Conservation (phyloP, 2,329 filamentous ascomycete species). For the Clarireedia sp. region DNA sequence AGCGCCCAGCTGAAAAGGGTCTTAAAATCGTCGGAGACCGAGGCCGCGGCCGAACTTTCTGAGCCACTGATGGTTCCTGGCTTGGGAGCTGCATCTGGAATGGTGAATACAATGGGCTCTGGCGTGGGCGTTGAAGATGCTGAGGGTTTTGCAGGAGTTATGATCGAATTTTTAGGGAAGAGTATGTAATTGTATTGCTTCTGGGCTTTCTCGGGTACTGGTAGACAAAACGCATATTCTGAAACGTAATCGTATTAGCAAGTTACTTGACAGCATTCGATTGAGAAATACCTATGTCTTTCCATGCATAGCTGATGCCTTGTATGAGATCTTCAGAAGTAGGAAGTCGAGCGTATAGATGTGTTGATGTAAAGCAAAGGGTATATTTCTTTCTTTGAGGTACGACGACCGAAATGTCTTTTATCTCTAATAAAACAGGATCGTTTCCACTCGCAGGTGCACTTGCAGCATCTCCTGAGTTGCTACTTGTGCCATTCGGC, state of each 20-base stretch:
- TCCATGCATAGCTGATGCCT: constrained; percentile 51
- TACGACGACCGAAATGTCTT: constrained; percentile 59
- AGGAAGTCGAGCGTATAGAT: constrained; percentile 49
- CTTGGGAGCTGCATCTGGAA: constrained; percentile 52
- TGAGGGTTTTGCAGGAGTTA: constrained; percentile 42
- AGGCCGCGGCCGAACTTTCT: constrained; percentile 40
- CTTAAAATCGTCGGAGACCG: constrained; percentile 51
- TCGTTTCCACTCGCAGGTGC: constrained; percentile 35
- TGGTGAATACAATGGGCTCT: constrained; percentile 60
- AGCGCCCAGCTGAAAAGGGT: constrained; percentile 55
- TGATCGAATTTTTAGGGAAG: constrained; percentile 46
- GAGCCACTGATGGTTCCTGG: constrained; percentile 47
- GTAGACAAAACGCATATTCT: constrained; percentile 58
- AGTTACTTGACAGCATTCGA: background rate
- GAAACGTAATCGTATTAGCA: constrained; percentile 2
- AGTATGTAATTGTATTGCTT: constrained; percentile 59
- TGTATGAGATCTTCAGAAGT: constrained; percentile 44
- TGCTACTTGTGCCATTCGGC: constrained; percentile 17
- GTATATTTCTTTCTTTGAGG: constrained; percentile 63
- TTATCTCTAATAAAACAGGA: constrained; percentile 49
- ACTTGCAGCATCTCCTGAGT: constrained; percentile 4
- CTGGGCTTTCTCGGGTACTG: constrained; percentile 57
- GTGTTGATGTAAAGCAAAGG: constrained; percentile 51
- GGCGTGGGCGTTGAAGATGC: constrained; percentile 28
- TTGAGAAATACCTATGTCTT: constrained; percentile 46